Conservation (phyloP, 2,329 filamentous ascomycete species). For the Nigrospora oryzae region DNA sequence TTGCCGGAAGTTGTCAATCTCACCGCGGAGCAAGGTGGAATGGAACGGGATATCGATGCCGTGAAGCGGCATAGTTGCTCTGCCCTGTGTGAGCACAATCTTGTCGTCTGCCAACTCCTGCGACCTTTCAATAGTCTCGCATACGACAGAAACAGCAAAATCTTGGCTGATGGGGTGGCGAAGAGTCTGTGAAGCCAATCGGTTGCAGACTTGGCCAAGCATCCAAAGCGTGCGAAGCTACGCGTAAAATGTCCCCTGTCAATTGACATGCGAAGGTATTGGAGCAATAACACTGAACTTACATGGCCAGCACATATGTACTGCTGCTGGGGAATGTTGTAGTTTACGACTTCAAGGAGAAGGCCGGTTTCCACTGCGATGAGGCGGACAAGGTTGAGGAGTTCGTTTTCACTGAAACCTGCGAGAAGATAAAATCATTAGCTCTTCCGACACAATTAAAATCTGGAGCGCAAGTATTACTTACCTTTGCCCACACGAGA, state of each 20-base stretch:
- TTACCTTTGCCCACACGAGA: constrained; percentile 4
- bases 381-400: too few relatives aligned
- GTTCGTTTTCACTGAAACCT: too few relatives aligned
- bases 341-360: constrained; percentile 73
- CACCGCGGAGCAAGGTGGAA: background rate
- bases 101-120: too few relatives aligned
- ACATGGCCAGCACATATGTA: background rate
- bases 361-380: too few relatives aligned
- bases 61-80: background rate
- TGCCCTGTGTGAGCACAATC: background rate
- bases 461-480: too few relatives aligned
- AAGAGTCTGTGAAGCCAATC: background rate
- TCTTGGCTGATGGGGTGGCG: background rate
- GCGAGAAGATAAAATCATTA: too few relatives aligned
- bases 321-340: background rate
- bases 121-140: too few relatives aligned
- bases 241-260: too few relatives aligned
- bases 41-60: background rate
- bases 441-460: too few relatives aligned
- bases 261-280: background rate
- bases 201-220: background rate
- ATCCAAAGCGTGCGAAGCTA: background rate
- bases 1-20: constrained; percentile 93
- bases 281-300: background rate
- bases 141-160: too few relatives aligned